Percentiles rank a stretch among this genome's conserved stretches.
These are phyloP conservation scores for Rhynchosporium agropyri DNA, from an alignment of 2,329 filamentous ascomycete species.

Conservation along the genomic window DNA sequence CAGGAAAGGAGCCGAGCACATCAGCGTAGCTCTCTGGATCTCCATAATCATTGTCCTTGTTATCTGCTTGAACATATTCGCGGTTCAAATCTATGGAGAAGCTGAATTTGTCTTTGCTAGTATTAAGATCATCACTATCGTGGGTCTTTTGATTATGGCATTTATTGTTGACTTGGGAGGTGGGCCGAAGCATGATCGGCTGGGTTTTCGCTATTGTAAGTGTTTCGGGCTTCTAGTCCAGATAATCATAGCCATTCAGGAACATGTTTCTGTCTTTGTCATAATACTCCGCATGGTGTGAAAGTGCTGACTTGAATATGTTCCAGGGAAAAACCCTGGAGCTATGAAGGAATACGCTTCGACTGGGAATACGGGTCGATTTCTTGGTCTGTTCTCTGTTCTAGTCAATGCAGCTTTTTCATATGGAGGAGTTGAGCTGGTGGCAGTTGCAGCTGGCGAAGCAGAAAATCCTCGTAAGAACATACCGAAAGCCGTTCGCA, in stretches of 20 bases:
- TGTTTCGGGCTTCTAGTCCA: not conserved
- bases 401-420: conserved; percentile 53
- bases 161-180: conserved; percentile 84
- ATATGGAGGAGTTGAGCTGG: conserved; percentile 51
- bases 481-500: conserved; percentile 75
- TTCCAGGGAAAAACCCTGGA: conserved; percentile 58
- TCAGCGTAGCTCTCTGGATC: conserved; percentile 42
- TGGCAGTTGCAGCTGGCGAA: conserved; percentile 61
- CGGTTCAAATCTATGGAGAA: conserved; percentile 60
- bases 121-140: conserved; percentile 58
- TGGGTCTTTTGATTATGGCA: conserved; percentile 74
- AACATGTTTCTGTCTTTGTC: not conserved
- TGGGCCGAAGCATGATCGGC: conserved; percentile 71
- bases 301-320: not conserved
- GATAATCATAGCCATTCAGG: too few relatives aligned
- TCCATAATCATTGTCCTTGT: conserved; percentile 48
- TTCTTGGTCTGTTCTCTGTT: conserved; percentile 66
- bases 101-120: conserved; percentile 64
- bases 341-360: conserved; percentile 68
- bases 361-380: conserved; percentile 64
- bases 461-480: conserved; percentile 69
- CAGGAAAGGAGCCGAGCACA: conserved; percentile 44
- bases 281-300: not conserved
- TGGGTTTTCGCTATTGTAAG: conserved; percentile 68
- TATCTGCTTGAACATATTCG: conserved; percentile 56